Conservation (phyloP, 2,329 filamentous ascomycete genomes). For the Apiospora rasikravindrae region DNA sequence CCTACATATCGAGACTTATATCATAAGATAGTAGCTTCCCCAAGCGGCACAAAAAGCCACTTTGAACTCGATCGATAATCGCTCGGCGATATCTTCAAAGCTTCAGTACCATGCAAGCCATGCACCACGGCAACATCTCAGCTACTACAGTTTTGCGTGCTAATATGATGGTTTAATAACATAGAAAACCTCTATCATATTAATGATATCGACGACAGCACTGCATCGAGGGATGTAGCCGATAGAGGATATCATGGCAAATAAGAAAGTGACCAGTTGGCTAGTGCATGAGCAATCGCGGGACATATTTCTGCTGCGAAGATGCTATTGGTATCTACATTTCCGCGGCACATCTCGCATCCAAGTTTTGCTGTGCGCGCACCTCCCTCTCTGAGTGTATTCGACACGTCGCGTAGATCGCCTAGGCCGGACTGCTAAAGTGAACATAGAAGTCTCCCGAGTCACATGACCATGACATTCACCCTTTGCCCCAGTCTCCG, state of each 20-base stretch:
- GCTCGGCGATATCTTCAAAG: not conserved
- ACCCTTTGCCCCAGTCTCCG: not conserved
- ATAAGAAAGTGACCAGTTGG: not conserved
- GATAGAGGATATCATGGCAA: not conserved
- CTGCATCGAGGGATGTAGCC: not conserved
- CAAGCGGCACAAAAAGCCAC: not conserved
- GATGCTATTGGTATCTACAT: constrained; percentile 2
- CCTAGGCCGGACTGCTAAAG: not conserved
- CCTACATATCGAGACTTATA: not conserved
- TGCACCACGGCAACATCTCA: not conserved
- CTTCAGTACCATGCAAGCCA: not conserved
- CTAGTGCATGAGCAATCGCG: not conserved
- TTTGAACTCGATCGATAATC: not conserved
- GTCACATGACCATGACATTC: not conserved
- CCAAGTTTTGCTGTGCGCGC: not conserved
- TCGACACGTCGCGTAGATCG: not conserved
- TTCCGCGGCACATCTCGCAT: not conserved
- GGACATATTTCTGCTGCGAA: not conserved
- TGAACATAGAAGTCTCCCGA: not conserved
- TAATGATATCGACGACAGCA: not conserved
- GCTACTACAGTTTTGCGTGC: not conserved
- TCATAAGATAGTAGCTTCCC: not conserved
- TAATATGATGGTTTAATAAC: not conserved
- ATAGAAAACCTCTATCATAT: not conserved
- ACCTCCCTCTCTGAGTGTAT: not conserved